Base-by-base conservation (phyloP, 139 green algal species). In the Closterium sp. region DNA sequence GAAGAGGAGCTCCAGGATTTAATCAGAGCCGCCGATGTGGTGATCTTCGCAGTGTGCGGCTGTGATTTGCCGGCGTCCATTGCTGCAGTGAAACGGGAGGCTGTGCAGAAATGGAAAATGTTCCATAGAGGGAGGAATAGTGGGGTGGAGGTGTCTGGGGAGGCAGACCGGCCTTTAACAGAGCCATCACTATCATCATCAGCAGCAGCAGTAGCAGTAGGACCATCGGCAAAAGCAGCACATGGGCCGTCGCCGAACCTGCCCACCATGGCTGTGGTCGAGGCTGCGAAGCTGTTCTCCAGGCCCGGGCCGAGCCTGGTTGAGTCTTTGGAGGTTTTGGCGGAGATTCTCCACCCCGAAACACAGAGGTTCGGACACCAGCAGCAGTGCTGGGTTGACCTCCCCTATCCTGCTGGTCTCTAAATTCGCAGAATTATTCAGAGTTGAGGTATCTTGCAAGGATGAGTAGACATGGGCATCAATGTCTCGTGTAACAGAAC, bases 31-130 rank as follows among this genome's bases (percentile, higher is more conserved):
- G 85, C 96, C 0, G 96, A 97, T 29, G 90, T 95, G 17, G 42
- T 97, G 19, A 70, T 97, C 31, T 96, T 97, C 90, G 96, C 95
- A 4, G 45, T 97, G 28, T 97, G 96, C 91, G 96, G 96, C 24
- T 91, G 95, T 27, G 31, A 38, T 2, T 91, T 97, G n/a, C 31
- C 29, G 2, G 10, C 70, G 27, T 93, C 90, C 29, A 42, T 93
- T 84, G 45, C 86, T 34, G 85, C 89, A 45, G 62, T 91, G 22
- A 91, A 50, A 79, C 62, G 62, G 5, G 62, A 79, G 62, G 62
- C 62, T 79, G 62, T 79, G 62, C 62, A 79, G 19, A 79, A 79
- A 79, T 79, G 62, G 62, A 22, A 79, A 79, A 79, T 79, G 62
- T 79, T 79, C 1, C 62, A 24, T 6, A 13, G 19, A 4, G 62